A percentile compares a stretch with the other conserved stretches of the same genome.
phyloP scores from a whole-genome alignment of 345 rosid species.

The Eucalyptus paniculata region DNA sequence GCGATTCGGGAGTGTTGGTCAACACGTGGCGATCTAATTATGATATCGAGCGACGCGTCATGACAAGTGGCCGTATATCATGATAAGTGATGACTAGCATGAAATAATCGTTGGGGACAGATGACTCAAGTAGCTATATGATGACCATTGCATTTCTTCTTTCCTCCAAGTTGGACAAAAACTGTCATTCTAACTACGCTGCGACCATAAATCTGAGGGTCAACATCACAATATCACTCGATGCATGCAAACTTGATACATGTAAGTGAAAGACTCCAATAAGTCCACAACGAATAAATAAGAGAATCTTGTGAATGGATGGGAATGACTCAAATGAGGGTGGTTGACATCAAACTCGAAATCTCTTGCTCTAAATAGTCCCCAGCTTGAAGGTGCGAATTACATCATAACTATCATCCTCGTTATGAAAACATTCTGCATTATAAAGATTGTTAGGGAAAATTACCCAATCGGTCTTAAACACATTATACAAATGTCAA shows the following conservation, averaged over 20 bases:
- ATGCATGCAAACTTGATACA: not conserved
- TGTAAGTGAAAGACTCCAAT: not conserved
- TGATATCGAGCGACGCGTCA: no score
- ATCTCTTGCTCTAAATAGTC: not conserved
- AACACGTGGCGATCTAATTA: accelerated
- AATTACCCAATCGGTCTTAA: no score
- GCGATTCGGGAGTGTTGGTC: no score
- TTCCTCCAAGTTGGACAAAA: no score
- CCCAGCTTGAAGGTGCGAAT: not conserved
- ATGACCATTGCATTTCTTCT: no score
- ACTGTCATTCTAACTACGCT: no score
- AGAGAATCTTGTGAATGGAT: not conserved
- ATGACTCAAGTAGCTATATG: no score
- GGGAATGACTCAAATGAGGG: not conserved
- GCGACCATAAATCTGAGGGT: not conserved
- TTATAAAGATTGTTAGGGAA: not conserved
- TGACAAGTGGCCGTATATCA: no score
- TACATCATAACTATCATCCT: not conserved
- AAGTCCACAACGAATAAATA: not conserved
- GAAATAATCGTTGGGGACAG: no score
- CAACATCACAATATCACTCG: accelerated
- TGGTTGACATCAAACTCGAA: not conserved
- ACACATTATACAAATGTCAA: no score
- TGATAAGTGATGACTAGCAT: no score
- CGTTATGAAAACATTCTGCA: not conserved